Base-by-base conservation (phyloP, 306 rosid species). In the Myrica gale region DNA sequence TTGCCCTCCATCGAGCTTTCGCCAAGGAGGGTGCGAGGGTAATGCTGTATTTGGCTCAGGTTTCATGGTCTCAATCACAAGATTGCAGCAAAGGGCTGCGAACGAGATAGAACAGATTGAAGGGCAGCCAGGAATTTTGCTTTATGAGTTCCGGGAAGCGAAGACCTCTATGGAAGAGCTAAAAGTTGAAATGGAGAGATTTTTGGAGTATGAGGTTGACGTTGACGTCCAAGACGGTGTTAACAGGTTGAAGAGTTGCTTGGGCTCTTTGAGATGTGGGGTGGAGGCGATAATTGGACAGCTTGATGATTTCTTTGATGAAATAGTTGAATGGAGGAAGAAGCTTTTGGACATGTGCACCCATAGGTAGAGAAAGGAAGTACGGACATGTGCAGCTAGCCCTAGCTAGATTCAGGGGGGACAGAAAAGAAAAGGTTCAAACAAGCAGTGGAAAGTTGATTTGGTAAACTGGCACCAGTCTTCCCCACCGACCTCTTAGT, bases 231-330 rank as follows among this genome's bases (percentile, higher is more conserved):
- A 83, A 81, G 76, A 84, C 56, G 79, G 84, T 75, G 82, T 75
- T 43, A 92, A 92, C 9, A 88, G 84, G 19, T 74, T 87, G 53
- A 92, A 81, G 86, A 73, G 15, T 68, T 89, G 90, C 65, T 81
- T 87, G 76, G 97, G 90, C 58, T 51, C 86, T 76, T 85, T 92
- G 83, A 87, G 90, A 80, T 79, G 85, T 84, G 91, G 97, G 81
- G 86, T 88, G 4, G 97, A 92, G 52, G 78, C 76, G 20, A 83
- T 92, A 54, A 66, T 86, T 54, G 90, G 88, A 5, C 93, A 90
- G 74, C 92, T 92, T 77, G 97, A 92, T 88, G 97, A 92, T 87
- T 90, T 92, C 84, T 90, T 92, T 71, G 97, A 92, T 84, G 97
- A 92, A 79, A 92, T 92, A 71, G 97, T 85, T 45, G 96, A 92